These are phyloP conservation scores for Ascosphaera aggregata DNA, from an alignment of 2,329 filamentous ascomycete genomes.

Conservation along the genomic window DNA sequence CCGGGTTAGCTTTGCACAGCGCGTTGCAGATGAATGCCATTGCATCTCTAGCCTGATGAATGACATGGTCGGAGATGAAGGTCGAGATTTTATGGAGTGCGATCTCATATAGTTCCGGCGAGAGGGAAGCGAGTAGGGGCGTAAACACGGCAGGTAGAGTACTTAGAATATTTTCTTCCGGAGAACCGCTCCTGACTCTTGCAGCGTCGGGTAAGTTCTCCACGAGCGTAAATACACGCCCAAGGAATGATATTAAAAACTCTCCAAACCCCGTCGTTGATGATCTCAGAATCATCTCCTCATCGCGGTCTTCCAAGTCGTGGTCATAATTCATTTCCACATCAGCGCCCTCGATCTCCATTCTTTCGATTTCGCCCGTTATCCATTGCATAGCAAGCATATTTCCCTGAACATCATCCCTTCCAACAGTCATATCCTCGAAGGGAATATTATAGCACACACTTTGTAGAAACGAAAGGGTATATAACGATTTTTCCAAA, in stretches of 20 bases:
- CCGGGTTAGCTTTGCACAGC: slow-evolving; percentile 82
- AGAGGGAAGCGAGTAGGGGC: slow-evolving; percentile 72
- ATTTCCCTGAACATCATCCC: slow-evolving; percentile 45
- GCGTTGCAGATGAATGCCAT: slow-evolving; percentile 98
- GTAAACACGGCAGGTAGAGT: slow-evolving; percentile 79
- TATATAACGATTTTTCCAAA: slow-evolving; percentile 85
- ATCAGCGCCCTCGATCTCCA: slow-evolving; percentile 70
- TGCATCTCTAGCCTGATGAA: slow-evolving; percentile 87
- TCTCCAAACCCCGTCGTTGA: slow-evolving; percentile 88
- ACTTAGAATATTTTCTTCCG: slow-evolving; percentile 93
- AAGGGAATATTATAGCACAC: slow-evolving; percentile 94
- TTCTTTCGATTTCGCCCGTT: slow-evolving; percentile 74
- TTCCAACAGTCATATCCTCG: slow-evolving; percentile 50
- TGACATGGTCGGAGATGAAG: slow-evolving; percentile 83
- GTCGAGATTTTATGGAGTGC: slow-evolving; percentile 77
- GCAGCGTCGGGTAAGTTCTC: slow-evolving; percentile 89
- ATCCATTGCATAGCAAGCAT: slow-evolving; percentile 80
- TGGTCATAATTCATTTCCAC: slow-evolving; percentile 66
- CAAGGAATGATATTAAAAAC: slow-evolving; percentile 73
- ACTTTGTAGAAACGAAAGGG: slow-evolving; percentile 82
- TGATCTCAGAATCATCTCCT: slow-evolving; percentile 70
- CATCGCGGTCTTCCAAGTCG: slow-evolving; percentile 64
- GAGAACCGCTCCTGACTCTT: slow-evolving; percentile 67
- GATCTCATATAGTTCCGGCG: slow-evolving; percentile 79
- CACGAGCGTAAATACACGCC: slow-evolving; percentile 81